Evolutionary conservation across 208 protist genomes (phyloP).

Genomic region (Trypanosoma scelopori): DNA sequence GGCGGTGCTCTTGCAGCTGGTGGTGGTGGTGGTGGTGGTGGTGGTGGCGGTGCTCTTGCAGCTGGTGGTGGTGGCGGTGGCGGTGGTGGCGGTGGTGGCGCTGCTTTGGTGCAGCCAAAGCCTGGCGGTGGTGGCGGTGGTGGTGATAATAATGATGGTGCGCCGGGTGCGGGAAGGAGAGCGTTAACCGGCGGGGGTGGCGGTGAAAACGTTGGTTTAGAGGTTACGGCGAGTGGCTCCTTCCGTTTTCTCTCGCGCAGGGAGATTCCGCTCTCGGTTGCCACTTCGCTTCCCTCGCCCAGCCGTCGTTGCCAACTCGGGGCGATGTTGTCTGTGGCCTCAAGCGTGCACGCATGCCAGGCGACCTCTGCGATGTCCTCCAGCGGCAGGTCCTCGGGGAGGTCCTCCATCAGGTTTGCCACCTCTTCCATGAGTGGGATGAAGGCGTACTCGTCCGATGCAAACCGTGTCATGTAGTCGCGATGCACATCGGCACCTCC

Average conservation of each 20-base stretch:
- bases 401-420: slow-evolving; percentile 48
- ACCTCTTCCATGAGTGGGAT: slow-evolving; percentile 31
- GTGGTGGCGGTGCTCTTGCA: slow-evolving; percentile 28
- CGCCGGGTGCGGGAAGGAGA: neutral
- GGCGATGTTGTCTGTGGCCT: slow-evolving; percentile 33
- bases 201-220: neutral
- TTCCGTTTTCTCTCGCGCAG: neutral
- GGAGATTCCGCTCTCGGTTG: neutral
- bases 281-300: slow-evolving; percentile 19
- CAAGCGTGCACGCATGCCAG: slow-evolving; percentile 31
- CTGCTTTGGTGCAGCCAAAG: neutral
- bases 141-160: neutral
- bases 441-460: slow-evolving; percentile 36
- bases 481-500: slow-evolving; percentile 29
- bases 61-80: slow-evolving; percentile 26
- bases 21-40: slow-evolving; percentile 34
- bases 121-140: slow-evolving; percentile 1
- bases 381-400: slow-evolving; percentile 52
- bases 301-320: slow-evolving; percentile 32
- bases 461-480: slow-evolving; percentile 34
- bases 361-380: slow-evolving; percentile 37
- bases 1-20: slow-evolving; percentile 31
- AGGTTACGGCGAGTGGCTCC: slow-evolving; percentile 23
- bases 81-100: slow-evolving; percentile 19
- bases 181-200: neutral